Conservation (phyloP, 2,329 filamentous ascomycete genomes). For the Mycosphaerella sp. region DNA sequence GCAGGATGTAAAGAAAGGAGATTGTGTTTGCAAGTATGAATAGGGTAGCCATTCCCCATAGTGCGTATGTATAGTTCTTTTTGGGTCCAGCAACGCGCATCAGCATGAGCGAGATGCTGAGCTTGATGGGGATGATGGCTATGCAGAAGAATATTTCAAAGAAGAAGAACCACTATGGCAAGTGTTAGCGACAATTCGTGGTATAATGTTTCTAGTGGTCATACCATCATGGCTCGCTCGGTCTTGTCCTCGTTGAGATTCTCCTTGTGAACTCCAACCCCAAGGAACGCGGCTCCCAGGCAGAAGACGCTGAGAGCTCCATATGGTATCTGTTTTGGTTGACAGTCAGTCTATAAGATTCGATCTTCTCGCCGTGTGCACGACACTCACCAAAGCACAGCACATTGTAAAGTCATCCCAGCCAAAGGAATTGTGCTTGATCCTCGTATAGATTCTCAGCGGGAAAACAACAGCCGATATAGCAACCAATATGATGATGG, state of each 20-base stretch:
- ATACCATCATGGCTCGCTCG: slow-evolving; percentile 24
- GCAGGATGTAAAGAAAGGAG: slow-evolving; percentile 35
- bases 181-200: slow-evolving; percentile 4
- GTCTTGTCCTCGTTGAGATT: slow-evolving; percentile 18
- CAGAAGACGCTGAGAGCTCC: slow-evolving; percentile 28
- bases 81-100: slow-evolving; percentile 33
- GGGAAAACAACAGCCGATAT: slow-evolving; percentile 20
- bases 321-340: slow-evolving; percentile 24
- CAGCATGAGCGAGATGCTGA: slow-evolving; percentile 36
- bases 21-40: slow-evolving; percentile 42
- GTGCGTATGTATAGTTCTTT: slow-evolving; percentile 25
- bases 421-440: slow-evolving; percentile 26
- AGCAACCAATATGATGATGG: slow-evolving; percentile 17
- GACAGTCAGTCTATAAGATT: no score
- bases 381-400: slow-evolving; percentile 17
- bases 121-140: slow-evolving; percentile 35
- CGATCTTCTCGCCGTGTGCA: no score
- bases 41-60: slow-evolving; percentile 30
- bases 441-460: slow-evolving; percentile 21
- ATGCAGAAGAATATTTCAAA: slow-evolving; percentile 37
- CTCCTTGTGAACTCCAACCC: slow-evolving; percentile 31
- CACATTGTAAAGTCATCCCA: slow-evolving; percentile 32
- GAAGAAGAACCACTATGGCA: slow-evolving; percentile 34
- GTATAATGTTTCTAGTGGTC: background rate
- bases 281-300: slow-evolving; percentile 31